Percentiles rank a stretch among this genome's conserved stretches.
These are phyloP conservation scores for Daldinia sp. DNA, from an alignment of 2,329 filamentous ascomycete genomes.

Conservation along the genomic window DNA sequence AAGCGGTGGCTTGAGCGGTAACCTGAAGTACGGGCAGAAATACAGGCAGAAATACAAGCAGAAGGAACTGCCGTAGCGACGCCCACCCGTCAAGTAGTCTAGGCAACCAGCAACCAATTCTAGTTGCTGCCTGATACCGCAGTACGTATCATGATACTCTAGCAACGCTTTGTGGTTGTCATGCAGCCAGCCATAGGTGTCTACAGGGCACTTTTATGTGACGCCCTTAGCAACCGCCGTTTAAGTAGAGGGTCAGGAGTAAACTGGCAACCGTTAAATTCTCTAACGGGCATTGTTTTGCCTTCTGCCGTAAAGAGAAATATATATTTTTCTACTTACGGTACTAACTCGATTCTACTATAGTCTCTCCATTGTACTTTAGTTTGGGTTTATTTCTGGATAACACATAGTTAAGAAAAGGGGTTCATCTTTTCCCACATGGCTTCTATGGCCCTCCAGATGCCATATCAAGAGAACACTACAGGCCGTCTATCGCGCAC, in stretches of 20 bases:
- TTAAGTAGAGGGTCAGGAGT: not conserved
- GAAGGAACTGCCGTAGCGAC: not conserved
- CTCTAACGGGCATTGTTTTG: not conserved
- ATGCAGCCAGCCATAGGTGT: not conserved
- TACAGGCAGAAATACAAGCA: not conserved
- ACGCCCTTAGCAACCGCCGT: not conserved
- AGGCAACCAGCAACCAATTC: not conserved
- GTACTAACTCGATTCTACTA: too few species aligned
- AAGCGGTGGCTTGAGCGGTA: not conserved
- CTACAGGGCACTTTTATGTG: not conserved
- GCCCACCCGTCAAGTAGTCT: not conserved
- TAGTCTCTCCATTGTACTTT: not conserved
- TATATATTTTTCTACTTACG: too few species aligned
- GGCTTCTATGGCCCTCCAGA: conserved; percentile 30
- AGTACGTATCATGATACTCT: not conserved
- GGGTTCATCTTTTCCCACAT: not conserved
- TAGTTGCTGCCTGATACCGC: not conserved
- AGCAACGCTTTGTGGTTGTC: not conserved
- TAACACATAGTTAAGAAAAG: not conserved
- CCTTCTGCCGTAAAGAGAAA: too few species aligned
- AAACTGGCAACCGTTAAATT: not conserved
- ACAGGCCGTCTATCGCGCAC: conserved; percentile 22
- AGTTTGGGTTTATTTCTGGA: not conserved
- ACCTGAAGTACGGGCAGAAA: not conserved
- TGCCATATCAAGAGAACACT: conserved; percentile 32